Conservation (phyloP, 495 filamentous ascomycete genomes). For the Xylona heveae region DNA sequence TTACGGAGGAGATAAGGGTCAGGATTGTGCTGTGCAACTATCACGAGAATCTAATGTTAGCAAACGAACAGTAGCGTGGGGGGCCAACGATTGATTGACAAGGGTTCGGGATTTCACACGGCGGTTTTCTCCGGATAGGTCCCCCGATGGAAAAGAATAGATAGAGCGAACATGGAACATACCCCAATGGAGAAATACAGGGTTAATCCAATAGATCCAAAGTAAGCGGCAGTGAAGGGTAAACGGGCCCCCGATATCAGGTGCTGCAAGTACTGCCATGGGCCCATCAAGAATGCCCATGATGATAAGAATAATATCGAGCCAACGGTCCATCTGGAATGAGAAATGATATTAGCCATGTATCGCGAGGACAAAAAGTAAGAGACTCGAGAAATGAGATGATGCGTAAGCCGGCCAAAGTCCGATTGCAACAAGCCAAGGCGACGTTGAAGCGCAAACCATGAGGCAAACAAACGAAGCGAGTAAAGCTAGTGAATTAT, state of each 20-base stretch:
- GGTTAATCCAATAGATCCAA: slow-evolving; percentile 79
- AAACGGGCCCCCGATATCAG: slow-evolving; percentile 66
- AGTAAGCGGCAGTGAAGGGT: slow-evolving; percentile 92
- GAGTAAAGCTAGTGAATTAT: slow-evolving; percentile 1
- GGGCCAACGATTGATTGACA: no score
- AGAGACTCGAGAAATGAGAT: no score
- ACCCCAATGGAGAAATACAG: slow-evolving; percentile 83
- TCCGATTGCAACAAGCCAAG: no score
- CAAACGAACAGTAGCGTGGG: no score
- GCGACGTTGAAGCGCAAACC: slow-evolving; percentile 2
- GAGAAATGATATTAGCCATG: no score
- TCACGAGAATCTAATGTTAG: not conserved
- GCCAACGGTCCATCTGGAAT: slow-evolving; percentile 74
- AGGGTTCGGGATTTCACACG: no score
- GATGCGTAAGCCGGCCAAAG: no score
- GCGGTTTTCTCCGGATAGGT: no score
- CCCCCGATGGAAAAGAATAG: no score
- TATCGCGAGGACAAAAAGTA: no score
- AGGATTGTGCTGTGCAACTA: slow-evolving; percentile 64
- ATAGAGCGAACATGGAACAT: slow-evolving; percentile 24
- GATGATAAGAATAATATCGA: slow-evolving; percentile 78
- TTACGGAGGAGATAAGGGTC: slow-evolving; percentile 61
- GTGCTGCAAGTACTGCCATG: slow-evolving; percentile 59
- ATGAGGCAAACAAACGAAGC: no score
- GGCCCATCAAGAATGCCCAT: slow-evolving; percentile 89